Evolutionary conservation across 495 filamentous ascomycete genomes (phyloP).

Genomic region (Trichoderma parareesei): DNA sequence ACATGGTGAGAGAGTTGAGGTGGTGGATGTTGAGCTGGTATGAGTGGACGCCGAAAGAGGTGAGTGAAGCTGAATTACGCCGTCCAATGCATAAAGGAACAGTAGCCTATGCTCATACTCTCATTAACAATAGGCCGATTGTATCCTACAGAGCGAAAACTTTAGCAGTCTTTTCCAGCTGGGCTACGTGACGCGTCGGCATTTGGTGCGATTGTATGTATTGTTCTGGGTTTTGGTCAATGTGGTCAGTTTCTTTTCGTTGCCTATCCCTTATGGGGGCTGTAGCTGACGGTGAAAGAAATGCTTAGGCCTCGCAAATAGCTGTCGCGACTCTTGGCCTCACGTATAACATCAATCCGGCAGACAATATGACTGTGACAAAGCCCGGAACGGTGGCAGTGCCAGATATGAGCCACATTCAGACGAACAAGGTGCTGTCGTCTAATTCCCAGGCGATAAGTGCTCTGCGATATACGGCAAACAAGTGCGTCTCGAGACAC

Average conservation of each 20-base stretch:
- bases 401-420: constrained; percentile 6
- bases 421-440: constrained; percentile 8
- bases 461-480: constrained; percentile 9
- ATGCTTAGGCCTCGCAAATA: not conserved
- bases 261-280: not conserved
- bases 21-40: constrained; percentile 19
- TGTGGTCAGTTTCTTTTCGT: not conserved
- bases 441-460: not conserved
- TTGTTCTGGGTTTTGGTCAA: constrained; percentile 6
- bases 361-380: not conserved
- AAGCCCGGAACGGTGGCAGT: not conserved
- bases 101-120: not conserved
- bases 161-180: constrained; percentile 3
- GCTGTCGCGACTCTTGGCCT: constrained; percentile 8
- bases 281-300: not conserved
- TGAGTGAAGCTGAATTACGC: not conserved
- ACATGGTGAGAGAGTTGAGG: constrained; percentile 23
- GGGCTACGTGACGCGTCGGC: not conserved
- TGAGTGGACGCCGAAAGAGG: constrained; percentile 17
- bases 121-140: constrained; percentile 4
- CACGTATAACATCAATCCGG: not conserved
- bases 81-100: not conserved
- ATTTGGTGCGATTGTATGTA: not conserved
- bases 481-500: not conserved
- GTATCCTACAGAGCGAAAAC: constrained; percentile 9